Evolutionary conservation across 1,139 yeast genomes (phyloP), one percentile per base, ranked within the genome.

Genomic region (Candida sp.): DNA sequence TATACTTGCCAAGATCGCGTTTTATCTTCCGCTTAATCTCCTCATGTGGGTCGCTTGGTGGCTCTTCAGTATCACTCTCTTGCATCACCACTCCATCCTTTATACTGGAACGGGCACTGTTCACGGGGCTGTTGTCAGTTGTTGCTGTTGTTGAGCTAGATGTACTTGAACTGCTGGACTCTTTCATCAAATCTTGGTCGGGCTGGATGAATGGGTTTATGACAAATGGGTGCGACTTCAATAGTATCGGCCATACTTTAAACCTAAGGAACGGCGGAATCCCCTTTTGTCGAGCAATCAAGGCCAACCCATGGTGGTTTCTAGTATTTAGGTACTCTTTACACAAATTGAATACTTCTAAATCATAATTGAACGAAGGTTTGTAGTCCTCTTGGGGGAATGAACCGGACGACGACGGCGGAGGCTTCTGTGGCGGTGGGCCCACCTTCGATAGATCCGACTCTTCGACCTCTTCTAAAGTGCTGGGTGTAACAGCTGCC

Each of bases 151-250:
- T 7, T 7, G 50, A 27, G 4, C 44, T n/a, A 8, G 53, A 44
- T 2, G 27, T 5, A 30, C 39, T 43, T 12, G 48, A 35, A 30
- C 49, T 54, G 7, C 42, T 49, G 17, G 51, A 53, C 32, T 55
- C 61, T 40, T 55, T 51, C 6, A 54, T 54, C 2, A 54, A 49
- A 26, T 64, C 70, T 41, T 57, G 61, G 54, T 86, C 90, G 1
- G 91, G 87, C 55, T 81, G 80, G 41, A 88, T 77, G 56, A 82
- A 88, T 0, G 97, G 97, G 49, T 85, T 77, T 42, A 84, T 69
- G 12, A 91, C 97, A 73, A 86, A 89, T 0, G 98, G 97, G 66
- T 93, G 98, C 59, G 85, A 84, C 58, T 86, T 86, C 54, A 93
- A 69, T 48, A 93, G 68, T 7, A 90, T 72, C 2, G 98, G 97